Evolutionary conservation across 1,284 basidiomycete genomes (phyloP), one percentile per base, ranked within the genome.

Genomic region (Cutaneotrichosporon cutaneum): DNA sequence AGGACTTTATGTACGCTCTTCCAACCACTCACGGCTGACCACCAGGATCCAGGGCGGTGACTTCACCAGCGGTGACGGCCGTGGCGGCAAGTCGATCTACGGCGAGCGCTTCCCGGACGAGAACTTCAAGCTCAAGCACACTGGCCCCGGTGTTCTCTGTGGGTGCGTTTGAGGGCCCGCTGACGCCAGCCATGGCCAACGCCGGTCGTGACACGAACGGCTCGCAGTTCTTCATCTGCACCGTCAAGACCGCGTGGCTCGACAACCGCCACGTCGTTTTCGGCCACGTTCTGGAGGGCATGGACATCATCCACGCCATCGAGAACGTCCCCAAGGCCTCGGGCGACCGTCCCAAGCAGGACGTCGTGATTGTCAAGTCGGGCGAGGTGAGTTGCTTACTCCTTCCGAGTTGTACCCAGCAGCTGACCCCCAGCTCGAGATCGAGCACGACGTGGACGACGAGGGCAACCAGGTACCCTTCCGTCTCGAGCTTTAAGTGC

Each of bases 71-170:
- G 85, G 85, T 54, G 85, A 87, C 69, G 85, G 85, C 62, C 85
- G 84, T 54, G 85, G 85, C 64, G 85, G 85, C 70, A 85, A 85
- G 78, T 78, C 76, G 33, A 85, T 86, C 78, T 86, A 85, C 74
- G 84, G 85, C 57, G 81, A 81, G 70, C 48, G 82, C 68, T 87
- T 87, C 75, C 72, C 82, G 42, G 86, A 87, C 69, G 86, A 87
- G 81, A 95, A 94, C 85, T 95, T 95, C 74, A 81, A 94, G 84
- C 88, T 94, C 77, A 88, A 87, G 78, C 93, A 96, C 83, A 89
- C 90, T 68, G 86, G 85, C 48, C 86, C 90, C 60, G 93, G 92
- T 71, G 83, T 85, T 61, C 86, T 95, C 66, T 94, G 76, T 78
- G 27, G 14, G 48, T 51, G 71, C 65, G 18, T 4, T 42, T 30